Conservation (phyloP, 768 basidiomycete species). For the Trametes sanguinea region DNA sequence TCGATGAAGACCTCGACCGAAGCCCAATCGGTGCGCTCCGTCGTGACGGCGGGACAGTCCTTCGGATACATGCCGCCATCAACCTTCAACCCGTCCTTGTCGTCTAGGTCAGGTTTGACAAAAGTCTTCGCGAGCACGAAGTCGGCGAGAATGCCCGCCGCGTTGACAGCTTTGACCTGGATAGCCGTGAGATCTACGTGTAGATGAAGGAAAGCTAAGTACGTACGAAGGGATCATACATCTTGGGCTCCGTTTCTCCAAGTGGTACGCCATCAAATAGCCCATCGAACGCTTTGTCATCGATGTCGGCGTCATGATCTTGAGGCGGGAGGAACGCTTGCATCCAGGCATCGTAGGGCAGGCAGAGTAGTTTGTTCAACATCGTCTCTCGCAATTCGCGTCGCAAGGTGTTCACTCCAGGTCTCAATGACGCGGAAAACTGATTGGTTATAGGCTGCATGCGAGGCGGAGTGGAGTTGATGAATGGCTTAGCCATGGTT, state of each 20-base stretch:
- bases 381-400: no score
- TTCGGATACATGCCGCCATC: background rate
- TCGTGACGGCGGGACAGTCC: background rate
- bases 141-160: background rate
- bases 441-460: no score
- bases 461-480: no score
- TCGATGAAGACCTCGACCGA: background rate
- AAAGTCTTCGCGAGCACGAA: background rate
- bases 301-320: no score
- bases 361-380: no score
- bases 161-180: background rate
- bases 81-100: background rate
- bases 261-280: background rate
- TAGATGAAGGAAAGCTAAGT: no score
- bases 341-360: no score
- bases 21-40: background rate
- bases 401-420: no score
- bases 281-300: background rate
- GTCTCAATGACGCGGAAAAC: no score
- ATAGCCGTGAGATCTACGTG: background rate
- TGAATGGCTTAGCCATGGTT: no score
- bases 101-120: background rate
- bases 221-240: background rate
- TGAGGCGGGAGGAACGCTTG: no score
- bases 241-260: background rate